phyloP scores from a whole-genome alignment of 345 rosid species.

The Eucalyptus globulus region DNA sequence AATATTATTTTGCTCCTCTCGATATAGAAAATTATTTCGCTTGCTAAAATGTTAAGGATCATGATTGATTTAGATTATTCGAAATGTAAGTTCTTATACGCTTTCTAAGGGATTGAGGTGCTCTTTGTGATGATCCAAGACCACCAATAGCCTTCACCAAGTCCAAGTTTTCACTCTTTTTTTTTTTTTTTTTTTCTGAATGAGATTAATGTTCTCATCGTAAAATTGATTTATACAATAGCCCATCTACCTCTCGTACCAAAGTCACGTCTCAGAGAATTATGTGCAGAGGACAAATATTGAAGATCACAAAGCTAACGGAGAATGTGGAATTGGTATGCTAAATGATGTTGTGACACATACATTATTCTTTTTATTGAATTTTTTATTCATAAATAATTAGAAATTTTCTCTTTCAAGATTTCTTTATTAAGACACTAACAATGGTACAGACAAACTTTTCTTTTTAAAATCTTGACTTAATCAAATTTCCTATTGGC shows the following conservation, averaged over 20 bases:
- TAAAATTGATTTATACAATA: not conserved
- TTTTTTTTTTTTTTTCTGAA: not conserved
- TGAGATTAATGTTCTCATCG: not conserved
- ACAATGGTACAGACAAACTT: not conserved
- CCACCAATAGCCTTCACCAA: not conserved
- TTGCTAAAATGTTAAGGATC: not conserved
- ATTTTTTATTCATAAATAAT: not conserved
- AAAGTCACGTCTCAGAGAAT: not conserved
- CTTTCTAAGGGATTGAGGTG: not conserved
- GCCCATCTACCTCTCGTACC: not conserved
- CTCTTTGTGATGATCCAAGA: not conserved
- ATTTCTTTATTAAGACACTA: not conserved
- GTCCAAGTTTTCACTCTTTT: not conserved
- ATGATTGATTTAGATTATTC: not conserved
- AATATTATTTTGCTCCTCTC: not conserved
- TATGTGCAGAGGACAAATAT: not conserved
- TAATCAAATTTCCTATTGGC: not conserved
- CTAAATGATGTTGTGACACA: not conserved
- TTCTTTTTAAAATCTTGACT: not conserved
- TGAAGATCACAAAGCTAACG: not conserved
- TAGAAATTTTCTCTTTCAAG: not conserved
- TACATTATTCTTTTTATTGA: not conserved
- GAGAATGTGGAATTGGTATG: not conserved
- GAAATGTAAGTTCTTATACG: not conserved
- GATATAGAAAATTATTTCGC: not conserved